A percentile compares a stretch with the other conserved stretches of the same genome.
Evolutionary conservation across 371 early-diverging fungal genomes (phyloP).

Genomic region (Quaeritorhiza haematococci): DNA sequence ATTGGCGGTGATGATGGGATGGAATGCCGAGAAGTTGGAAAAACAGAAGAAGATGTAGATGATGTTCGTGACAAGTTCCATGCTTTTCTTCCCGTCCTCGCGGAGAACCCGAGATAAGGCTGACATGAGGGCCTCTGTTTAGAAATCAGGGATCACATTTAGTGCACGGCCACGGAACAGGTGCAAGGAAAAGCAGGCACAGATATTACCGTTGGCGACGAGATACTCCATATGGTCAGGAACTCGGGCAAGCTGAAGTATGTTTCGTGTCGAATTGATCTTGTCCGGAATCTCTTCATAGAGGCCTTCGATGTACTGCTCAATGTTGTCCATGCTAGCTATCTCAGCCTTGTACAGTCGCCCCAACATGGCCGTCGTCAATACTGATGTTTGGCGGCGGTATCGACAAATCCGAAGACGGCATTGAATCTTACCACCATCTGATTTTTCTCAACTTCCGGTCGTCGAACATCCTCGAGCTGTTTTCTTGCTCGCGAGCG

Average conservation of each 20-base stretch:
- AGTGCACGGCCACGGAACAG: neutral
- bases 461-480: conserved; percentile 15
- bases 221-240: conserved; percentile 34
- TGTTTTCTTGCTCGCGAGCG: conserved; percentile 16
- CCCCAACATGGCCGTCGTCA: neutral
- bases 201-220: conserved; percentile 27
- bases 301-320: conserved; percentile 44
- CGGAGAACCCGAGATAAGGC: conserved; percentile 49
- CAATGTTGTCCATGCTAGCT: conserved; percentile 34
- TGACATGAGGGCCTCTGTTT: conserved; percentile 41
- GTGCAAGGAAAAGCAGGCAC: too few species aligned
- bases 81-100: conserved; percentile 41
- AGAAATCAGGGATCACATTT: neutral
- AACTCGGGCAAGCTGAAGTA: conserved; percentile 32
- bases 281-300: conserved; percentile 52
- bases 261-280: conserved; percentile 34
- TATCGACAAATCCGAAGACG: neutral
- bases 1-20: conserved; percentile 38
- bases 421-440: neutral
- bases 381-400: neutral
- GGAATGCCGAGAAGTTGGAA: conserved; percentile 42
- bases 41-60: conserved; percentile 45
- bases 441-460: neutral
- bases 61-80: conserved; percentile 47
- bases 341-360: conserved; percentile 19